A percentile compares a stretch with the other conserved stretches of the same genome.
These are phyloP conservation scores for Croton laevigatus DNA, from an alignment of 441 rosid genomes.

Conservation along the genomic window DNA sequence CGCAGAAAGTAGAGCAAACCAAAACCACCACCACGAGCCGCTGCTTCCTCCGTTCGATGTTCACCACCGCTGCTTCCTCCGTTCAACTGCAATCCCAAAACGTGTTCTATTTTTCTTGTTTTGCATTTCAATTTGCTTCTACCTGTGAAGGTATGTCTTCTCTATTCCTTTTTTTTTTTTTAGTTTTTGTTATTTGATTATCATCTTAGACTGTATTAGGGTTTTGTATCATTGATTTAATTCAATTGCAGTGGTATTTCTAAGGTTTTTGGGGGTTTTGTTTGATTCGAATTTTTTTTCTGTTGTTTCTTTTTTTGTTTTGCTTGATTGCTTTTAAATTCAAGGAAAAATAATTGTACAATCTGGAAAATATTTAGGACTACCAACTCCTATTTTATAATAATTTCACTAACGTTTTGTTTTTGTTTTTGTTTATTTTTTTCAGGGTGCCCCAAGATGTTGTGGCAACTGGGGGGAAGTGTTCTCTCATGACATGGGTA, in stretches of 20 bases:
- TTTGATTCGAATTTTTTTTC: conserved; percentile 11
- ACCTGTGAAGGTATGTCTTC: neutral
- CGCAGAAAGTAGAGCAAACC: no score
- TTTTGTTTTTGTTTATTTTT: no score
- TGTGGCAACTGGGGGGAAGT: conserved; percentile 92
- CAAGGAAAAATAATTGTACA: neutral
- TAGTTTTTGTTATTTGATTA: neutral
- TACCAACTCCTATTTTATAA: neutral
- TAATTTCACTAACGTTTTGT: neutral
- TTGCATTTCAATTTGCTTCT: conserved; percentile 6
- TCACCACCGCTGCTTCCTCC: no score
- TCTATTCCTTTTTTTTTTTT: neutral
- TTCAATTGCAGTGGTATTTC: neutral
- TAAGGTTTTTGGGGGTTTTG: neutral
- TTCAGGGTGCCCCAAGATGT: conserved; percentile 94
- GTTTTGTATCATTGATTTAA: conserved; percentile 6
- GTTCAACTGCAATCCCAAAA: neutral
- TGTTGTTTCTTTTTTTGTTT: conserved; percentile 1
- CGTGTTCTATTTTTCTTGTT: neutral
- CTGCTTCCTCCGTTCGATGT: no score
- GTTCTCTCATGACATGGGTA: conserved; percentile 79
- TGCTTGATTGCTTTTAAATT: conserved; percentile 17
- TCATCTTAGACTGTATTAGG: neutral
- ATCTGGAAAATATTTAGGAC: neutral
- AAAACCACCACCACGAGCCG: no score